Percentiles rank a stretch among this genome's conserved stretches.
Conservation (phyloP, 441 rosid species). For the Adansonia gregorii region DNA sequence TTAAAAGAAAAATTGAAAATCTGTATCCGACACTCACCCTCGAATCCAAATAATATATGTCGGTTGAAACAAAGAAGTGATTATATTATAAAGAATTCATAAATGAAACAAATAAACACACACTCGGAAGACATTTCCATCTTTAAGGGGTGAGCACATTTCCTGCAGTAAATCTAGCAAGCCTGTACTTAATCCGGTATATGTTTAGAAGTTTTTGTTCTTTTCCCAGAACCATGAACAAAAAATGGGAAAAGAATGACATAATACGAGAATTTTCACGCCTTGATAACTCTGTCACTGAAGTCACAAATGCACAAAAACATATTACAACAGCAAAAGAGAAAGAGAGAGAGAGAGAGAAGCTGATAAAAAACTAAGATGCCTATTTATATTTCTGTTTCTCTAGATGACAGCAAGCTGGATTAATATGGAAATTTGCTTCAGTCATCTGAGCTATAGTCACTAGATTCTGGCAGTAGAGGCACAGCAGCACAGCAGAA, state of each 20-base stretch:
- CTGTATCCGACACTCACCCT: too few relatives aligned
- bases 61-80: neutral
- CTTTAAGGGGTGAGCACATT: neutral
- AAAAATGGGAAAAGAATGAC: neutral
- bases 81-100: neutral
- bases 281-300: slow-evolving; percentile 1
- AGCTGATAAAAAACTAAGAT: neutral
- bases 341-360: neutral
- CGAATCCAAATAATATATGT: too few relatives aligned
- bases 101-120: neutral
- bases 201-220: neutral
- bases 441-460: slow-evolving; percentile 92
- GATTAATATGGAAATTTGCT: neutral
- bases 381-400: slow-evolving; percentile 16
- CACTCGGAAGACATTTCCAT: neutral
- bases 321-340: slow-evolving; percentile 9
- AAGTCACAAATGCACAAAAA: slow-evolving; percentile 9
- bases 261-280: neutral
- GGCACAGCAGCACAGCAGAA: slow-evolving; percentile 91
- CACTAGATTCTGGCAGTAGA: slow-evolving; percentile 75
- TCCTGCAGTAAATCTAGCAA: neutral
- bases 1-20: too few relatives aligned
- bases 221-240: neutral
- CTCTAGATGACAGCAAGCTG: neutral
- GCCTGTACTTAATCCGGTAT: neutral